phyloP scores from a whole-genome alignment of 2,329 filamentous ascomycete species.

The Ophiocordyceps polyrhachis-furcata region DNA sequence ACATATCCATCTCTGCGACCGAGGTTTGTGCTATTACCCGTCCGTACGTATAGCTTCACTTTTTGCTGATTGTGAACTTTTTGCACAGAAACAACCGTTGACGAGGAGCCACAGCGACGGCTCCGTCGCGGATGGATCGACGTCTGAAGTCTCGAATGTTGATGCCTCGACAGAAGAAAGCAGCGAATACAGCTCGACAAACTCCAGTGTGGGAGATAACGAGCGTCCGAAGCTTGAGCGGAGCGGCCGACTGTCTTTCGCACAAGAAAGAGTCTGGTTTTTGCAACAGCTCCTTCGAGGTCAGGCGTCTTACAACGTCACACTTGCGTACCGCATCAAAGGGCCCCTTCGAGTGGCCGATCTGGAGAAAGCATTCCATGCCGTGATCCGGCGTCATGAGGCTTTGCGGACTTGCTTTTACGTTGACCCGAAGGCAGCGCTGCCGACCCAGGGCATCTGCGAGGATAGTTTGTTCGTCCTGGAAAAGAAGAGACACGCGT shows the following conservation, averaged over 20 bases:
- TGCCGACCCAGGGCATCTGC: conserved; percentile 10
- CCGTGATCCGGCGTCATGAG: conserved; percentile 13
- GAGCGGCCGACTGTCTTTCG: conserved; percentile 16
- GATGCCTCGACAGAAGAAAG: background rate
- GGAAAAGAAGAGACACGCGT: conserved; percentile 6
- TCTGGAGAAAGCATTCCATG: conserved; percentile 15
- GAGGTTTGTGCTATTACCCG: background rate
- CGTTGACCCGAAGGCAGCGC: conserved; percentile 3
- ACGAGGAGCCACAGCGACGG: background rate
- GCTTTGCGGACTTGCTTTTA: conserved; percentile 15
- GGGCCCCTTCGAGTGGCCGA: conserved; percentile 13
- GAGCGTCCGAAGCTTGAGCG: background rate
- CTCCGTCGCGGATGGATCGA: background rate
- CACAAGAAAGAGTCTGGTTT: conserved; percentile 24
- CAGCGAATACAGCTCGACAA: background rate
- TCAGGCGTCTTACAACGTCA: conserved; percentile 20
- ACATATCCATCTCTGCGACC: background rate
- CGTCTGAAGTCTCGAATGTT: background rate
- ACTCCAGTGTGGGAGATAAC: background rate
- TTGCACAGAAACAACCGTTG: background rate
- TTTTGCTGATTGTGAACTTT: background rate
- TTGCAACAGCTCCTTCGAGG: conserved; percentile 14
- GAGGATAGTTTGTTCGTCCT: conserved; percentile 9
- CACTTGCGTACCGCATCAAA: conserved; percentile 11
- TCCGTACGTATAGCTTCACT: background rate